A percentile compares a stretch with the other conserved stretches of the same genome.
Conservation (phyloP, 2,329 filamentous ascomycete species). For the Aspergillus ochraceus region DNA sequence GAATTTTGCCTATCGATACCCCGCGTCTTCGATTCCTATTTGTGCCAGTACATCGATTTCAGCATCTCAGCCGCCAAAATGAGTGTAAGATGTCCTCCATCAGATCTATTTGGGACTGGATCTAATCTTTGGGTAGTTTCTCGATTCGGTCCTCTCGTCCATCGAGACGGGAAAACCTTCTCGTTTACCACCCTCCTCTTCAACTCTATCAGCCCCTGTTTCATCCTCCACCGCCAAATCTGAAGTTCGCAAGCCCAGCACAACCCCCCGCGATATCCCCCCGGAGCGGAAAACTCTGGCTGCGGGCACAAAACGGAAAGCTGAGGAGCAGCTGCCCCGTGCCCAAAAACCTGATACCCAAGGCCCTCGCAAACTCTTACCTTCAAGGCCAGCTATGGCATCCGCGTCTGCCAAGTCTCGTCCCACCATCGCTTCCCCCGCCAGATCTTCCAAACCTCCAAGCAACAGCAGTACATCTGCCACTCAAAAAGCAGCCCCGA, state of each 20-base stretch:
- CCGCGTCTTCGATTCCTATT: slow-evolving; percentile 7
- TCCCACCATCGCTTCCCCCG: slow-evolving; percentile 14
- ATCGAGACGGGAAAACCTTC: slow-evolving; percentile 46
- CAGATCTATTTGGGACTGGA: not conserved
- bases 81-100: slow-evolving; percentile 36
- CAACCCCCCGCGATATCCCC: slow-evolving; percentile 15
- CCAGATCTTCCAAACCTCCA: slow-evolving; percentile 19
- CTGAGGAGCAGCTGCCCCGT: slow-evolving; percentile 40
- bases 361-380: slow-evolving; percentile 16
- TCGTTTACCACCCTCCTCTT: slow-evolving; percentile 24
- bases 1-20: slow-evolving; percentile 24
- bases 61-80: slow-evolving; percentile 23
- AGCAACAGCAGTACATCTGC: slow-evolving; percentile 19
- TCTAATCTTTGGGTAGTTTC: slow-evolving; percentile 41
- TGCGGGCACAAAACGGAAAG: slow-evolving; percentile 42
- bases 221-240: slow-evolving; percentile 24
- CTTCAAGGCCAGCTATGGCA: slow-evolving; percentile 18
- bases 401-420: slow-evolving; percentile 22
- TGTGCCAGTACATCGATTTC: not conserved
- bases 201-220: slow-evolving; percentile 23
- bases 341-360: slow-evolving; percentile 27
- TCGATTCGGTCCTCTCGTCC: slow-evolving; percentile 53
- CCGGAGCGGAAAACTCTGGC: slow-evolving; percentile 19
- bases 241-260: slow-evolving; percentile 23
- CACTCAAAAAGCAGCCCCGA: slow-evolving; percentile 18